Conservation (phyloP, 2,329 filamentous ascomycete species). For the Sporothrix brunneoviolacea region DNA sequence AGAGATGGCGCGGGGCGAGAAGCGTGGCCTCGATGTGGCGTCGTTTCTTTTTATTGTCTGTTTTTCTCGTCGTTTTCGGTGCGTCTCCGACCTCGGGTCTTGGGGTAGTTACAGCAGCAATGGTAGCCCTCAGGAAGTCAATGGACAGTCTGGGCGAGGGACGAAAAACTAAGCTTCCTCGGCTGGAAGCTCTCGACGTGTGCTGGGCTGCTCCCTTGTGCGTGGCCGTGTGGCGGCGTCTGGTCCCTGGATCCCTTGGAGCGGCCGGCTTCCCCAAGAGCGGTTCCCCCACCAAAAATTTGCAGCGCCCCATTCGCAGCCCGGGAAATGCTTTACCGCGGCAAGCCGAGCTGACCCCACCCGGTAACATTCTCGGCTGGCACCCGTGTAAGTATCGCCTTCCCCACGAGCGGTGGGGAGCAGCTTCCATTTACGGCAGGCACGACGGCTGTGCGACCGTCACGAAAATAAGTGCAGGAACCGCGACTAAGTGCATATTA, state of each 20-base stretch:
- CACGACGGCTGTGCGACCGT: conserved; percentile 1
- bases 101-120: neutral
- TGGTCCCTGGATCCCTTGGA: conserved; percentile 3
- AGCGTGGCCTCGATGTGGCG: neutral
- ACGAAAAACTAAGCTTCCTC: conserved; percentile 5
- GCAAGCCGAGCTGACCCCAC: conserved; percentile 12
- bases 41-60: neutral
- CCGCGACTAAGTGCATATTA: neutral
- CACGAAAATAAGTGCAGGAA: too few relatives aligned
- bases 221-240: neutral
- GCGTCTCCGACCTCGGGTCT: conserved; percentile 15
- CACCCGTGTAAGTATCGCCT: neutral
- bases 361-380: conserved; percentile 10
- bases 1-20: neutral
- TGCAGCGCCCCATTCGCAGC: conserved; percentile 1
- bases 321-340: conserved; percentile 14
- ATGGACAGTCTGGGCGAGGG: neutral
- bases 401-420: too few relatives aligned
- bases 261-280: conserved; percentile 6
- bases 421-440: too few relatives aligned
- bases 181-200: conserved; percentile 7
- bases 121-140: neutral
- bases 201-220: too few relatives aligned
- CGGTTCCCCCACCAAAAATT: conserved; percentile 3
- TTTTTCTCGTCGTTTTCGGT: neutral